Evolutionary conservation across 768 basidiomycete species (phyloP), one percentile per base, ranked within the genome.

Genomic region (Grammothele lineata): DNA sequence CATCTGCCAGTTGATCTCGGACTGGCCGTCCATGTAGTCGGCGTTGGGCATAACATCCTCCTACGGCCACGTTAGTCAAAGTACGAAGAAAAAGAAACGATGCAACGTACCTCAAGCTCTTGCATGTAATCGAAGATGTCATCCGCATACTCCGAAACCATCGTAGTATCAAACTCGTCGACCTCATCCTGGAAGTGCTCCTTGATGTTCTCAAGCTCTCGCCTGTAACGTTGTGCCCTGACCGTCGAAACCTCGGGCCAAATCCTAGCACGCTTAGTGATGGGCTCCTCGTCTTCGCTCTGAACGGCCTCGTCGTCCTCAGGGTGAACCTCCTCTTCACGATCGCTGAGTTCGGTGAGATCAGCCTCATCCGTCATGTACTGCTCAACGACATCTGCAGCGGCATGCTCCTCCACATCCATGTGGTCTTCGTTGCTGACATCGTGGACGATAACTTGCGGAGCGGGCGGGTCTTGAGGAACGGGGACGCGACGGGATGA

Each of bases 61-160:
- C 92, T 94, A 57, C 5, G 53, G 19, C 4, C 38, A 15, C 37
- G 60, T 44, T 72, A 34, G 51, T 50, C 64, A 56, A 40, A 12
- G 23, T 18, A 17, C 37, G 38, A 18, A 0, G 21, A 9, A 21
- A 21, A 7, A 7, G 27, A 30, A 14, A 7, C 7, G 27, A 30
- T 7, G 14, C 27, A 30, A 66, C 81, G 33, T 47, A 92, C 92
- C 81, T 99, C 94, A 37, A 98, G 81, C 43, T 90, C 82, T 51
- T 73, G 73, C 96, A 99, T 99, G 67, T 98, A 97, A 54, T 81
- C 76, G 62, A 98, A 98, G 64, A 99, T 98, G 47, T 99, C 95
- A 12, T 97, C 92, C n/a, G 92, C 78, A 62, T 99, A 99, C 66
- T 99, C 96, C 15, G 94, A 92, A 34, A 96, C 95, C 94, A 99